Conservation (phyloP, 2,329 filamentous ascomycete species). For the Metarhizium album region DNA sequence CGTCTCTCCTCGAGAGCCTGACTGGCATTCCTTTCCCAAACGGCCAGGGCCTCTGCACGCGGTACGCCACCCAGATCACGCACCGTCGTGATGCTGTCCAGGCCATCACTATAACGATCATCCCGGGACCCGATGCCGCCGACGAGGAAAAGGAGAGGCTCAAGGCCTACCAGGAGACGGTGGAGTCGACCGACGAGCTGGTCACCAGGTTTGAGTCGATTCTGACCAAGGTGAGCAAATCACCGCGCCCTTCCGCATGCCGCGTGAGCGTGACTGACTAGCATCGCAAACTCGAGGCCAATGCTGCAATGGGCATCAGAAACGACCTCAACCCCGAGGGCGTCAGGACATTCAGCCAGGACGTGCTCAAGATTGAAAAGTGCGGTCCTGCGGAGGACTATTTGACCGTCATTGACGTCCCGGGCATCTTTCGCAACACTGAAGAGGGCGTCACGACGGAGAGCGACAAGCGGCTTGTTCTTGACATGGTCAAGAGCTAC, state of each 20-base stretch:
- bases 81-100: constrained; percentile 18
- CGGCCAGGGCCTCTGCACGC: constrained; percentile 32
- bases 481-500: constrained; percentile 35
- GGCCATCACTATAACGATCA: constrained; percentile 29
- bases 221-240: constrained; percentile 26
- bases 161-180: not conserved
- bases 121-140: constrained; percentile 17
- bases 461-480: constrained; percentile 32
- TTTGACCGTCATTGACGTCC: constrained; percentile 43
- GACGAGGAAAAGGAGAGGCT: constrained; percentile 5
- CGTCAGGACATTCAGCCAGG: constrained; percentile 30
- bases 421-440: constrained; percentile 35
- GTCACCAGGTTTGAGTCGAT: constrained; percentile 21
- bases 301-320: constrained; percentile 33
- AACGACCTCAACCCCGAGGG: constrained; percentile 1
- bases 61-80: constrained; percentile 31
- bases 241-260: not conserved
- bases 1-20: constrained; percentile 64
- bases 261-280: not conserved
- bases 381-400: constrained; percentile 33
- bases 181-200: not conserved
- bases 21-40: constrained; percentile 39
- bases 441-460: constrained; percentile 29
- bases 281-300: constrained; percentile 27
- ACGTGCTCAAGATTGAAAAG: constrained; percentile 30